Conservation (phyloP, 2,329 filamentous ascomycete species). For the Rhynchosporium graminicola region DNA sequence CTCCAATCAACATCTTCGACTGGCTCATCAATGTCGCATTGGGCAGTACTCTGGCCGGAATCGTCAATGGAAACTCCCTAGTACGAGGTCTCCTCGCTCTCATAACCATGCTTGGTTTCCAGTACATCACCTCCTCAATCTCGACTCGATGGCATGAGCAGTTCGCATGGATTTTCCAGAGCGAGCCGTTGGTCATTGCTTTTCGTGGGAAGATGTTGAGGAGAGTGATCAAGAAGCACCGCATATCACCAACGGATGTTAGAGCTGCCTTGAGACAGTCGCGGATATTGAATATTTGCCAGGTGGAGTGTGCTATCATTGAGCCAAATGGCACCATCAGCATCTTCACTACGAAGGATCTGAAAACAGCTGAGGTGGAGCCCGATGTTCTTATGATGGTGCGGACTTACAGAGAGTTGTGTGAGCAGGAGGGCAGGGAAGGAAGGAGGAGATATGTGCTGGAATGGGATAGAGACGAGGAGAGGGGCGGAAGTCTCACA, state of each 20-base stretch:
- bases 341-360: too few species aligned
- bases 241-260: constrained; percentile 12
- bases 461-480: too few species aligned
- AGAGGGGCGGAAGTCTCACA: too few species aligned
- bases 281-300: constrained; percentile 7
- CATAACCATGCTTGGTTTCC: constrained; percentile 16
- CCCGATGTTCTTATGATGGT: too few species aligned
- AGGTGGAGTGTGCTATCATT: too few species aligned
- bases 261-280: constrained; percentile 14
- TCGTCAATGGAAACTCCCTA: constrained; percentile 19
- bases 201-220: constrained; percentile 13
- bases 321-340: too few species aligned
- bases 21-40: constrained; percentile 16
- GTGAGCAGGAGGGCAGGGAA: too few species aligned
- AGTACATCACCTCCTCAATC: constrained; percentile 16
- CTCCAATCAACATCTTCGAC: constrained; percentile 19
- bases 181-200: constrained; percentile 10
- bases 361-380: too few species aligned
- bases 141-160: constrained; percentile 10
- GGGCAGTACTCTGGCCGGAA: constrained; percentile 17
- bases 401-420: too few species aligned
- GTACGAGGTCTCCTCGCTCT: constrained; percentile 16
- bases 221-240: constrained; percentile 15
- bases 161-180: constrained; percentile 15
- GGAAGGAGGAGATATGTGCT: too few species aligned